Percentiles rank a stretch among this genome's conserved stretches.
These are phyloP conservation scores for Chlorella vulgaris DNA, from an alignment of 139 green algal species.

Conservation along the genomic window DNA sequence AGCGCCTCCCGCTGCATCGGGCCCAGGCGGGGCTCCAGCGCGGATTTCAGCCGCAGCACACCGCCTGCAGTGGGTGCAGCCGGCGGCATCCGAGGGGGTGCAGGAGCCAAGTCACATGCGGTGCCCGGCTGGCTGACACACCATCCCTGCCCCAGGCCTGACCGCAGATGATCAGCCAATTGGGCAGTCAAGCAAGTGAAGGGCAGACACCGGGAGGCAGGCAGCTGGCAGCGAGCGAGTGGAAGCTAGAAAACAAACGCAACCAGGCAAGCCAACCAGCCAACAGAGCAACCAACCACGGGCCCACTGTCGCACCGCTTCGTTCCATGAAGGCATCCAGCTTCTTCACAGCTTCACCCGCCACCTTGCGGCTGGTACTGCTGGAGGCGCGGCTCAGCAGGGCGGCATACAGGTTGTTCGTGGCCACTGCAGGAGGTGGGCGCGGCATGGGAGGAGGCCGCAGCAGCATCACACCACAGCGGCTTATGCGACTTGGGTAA, in stretches of 20 bases:
- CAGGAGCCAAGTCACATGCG: too few species aligned
- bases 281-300: background rate
- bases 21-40: constrained; percentile 72
- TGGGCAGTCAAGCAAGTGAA: too few species aligned
- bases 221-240: too few species aligned
- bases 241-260: too few species aligned
- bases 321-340: constrained; percentile 72
- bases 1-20: constrained; percentile 69
- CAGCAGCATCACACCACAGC: background rate
- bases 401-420: constrained; percentile 70
- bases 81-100: too few species aligned
- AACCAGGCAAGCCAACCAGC: background rate
- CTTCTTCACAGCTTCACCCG: constrained; percentile 63
- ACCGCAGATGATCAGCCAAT: too few species aligned
- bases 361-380: constrained; percentile 43
- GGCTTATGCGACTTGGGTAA: background rate
- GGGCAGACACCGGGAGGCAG: too few species aligned
- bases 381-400: constrained; percentile 20
- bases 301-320: background rate
- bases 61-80: constrained; percentile 14
- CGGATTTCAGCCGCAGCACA: constrained; percentile 38
- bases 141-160: too few species aligned
- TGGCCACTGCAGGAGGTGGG: constrained; percentile 49
- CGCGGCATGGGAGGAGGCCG: background rate
- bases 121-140: too few species aligned